Base-by-base conservation (phyloP, 148 eudicot genomes). In the Agrostemma githago region DNA sequence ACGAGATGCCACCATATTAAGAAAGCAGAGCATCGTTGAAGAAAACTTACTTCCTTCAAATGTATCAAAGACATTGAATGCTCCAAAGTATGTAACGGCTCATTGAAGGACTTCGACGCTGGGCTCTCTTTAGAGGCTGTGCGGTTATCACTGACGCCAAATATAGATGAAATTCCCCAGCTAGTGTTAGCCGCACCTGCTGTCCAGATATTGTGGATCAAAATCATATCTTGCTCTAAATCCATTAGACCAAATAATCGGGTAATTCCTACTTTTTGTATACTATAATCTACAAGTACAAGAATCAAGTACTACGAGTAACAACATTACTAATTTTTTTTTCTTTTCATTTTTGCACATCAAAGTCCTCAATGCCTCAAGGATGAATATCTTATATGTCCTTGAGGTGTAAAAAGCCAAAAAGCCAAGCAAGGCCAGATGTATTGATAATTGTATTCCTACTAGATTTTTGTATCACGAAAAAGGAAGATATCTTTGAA, bases 161-260 rank as follows among this genome's bases (percentile, higher is more conserved):
- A 96, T 42, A 96, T 86, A 12, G 97, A 86, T 60, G 99, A 80
- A 78, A 96, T 88, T 38, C 96, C 91, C 99, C 99, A 96, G 74
- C 75, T 72, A 41, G 96, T 84, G 74, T 83, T 83, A 69, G 84
- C 38, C 41, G 78, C 46, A 62, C 78, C 85, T 19, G 87, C 97
- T 90, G 85, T 21, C 41, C 42, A 76, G 59, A 63, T 71, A 75
- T 68, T 43, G 39, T 76, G 19, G 14, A 66, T 76, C 66, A 80
- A 68, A 59, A 48, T 20, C 48, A 80, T 41, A 64, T 34, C 12
- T 53, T 59, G 62, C 11, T 16, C 60, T 64, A 63, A 62, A 12
- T 73, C 53, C 73, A 59, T 2, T 9, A 11, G 14, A 51, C 14
- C 15, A 51, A 51, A 51, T 44, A 21, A 64, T 10, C 1, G 34